Evolutionary conservation across 2,329 filamentous ascomycete genomes (phyloP), one percentile per base, ranked within the genome.

Genomic region (Ophiostoma triangulosporum): DNA sequence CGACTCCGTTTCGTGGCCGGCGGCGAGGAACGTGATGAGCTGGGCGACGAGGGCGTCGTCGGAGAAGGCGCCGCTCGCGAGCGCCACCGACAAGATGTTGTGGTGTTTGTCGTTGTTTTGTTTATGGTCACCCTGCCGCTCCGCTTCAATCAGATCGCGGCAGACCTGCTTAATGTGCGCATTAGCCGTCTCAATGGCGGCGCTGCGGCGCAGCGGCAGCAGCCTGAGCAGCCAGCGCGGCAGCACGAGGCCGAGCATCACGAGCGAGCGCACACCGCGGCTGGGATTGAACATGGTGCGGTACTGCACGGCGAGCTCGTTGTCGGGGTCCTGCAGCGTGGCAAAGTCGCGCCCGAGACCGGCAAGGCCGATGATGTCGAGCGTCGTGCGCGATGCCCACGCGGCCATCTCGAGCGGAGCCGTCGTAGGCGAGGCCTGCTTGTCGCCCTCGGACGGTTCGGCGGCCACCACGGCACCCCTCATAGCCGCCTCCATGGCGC

Each of bases 21-120:
- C 88, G 1, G 84, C 84, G 5, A 94, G 77, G 70, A 94, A 93
- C 0, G 87, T 94, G 86, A 94, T 93, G 64, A 93, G 77, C 68
- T 95, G 88, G 65, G 93, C 85, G 33, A 88, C 78, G n/a, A 95
- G 77, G 56, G 88, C 81, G 49, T 88, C 84, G 57, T 93, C 86
- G 12, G 70, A 77, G 67, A 94, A 93, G 6, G 74, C 80, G 48
- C 85, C 86, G 36, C 81, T 88, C 63, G 83, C 77, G 48, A 95
- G 71, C 15, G 88, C 88, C 0, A 91, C 84, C 1, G 84, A 88
- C 32, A 95, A 72, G 55, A 95, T 93, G 65, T 95, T 88, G 7
- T 78, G 66, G 46, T 81, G 80, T n/a, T 29, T 46, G 33, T n/a
- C 11, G 8, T n/a, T 1, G 68, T 68, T 24, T 68, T 66, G 3